These are phyloP conservation scores for Vigna reflexopilosa DNA, from an alignment of 306 rosid genomes.

Conservation along the genomic window DNA sequence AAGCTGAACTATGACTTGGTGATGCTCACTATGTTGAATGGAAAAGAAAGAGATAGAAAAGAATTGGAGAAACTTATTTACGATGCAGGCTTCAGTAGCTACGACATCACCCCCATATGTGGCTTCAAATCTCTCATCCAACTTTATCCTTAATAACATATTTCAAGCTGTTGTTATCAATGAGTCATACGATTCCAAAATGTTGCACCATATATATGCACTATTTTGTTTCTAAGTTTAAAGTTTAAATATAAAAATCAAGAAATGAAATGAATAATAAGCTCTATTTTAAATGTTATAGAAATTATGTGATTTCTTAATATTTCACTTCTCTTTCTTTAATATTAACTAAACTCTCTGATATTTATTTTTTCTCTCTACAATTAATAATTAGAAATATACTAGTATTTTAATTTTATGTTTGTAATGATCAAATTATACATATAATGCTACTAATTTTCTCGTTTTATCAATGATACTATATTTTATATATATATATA, in stretches of 20 bases:
- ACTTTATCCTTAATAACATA: slow-evolving; percentile 51
- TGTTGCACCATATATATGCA: background rate
- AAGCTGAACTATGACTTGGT: slow-evolving; percentile 56
- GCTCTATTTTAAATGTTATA: background rate
- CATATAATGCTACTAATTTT: no score
- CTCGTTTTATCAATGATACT: no score
- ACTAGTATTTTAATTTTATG: no score
- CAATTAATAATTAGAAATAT: no score
- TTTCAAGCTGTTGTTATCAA: background rate
- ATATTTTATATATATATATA: no score
- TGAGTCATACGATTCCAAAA: background rate
- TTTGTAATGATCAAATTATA: no score
- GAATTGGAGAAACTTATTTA: slow-evolving; percentile 63
- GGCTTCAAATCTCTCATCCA: slow-evolving; percentile 66
- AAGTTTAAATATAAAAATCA: no score
- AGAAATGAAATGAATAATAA: background rate
- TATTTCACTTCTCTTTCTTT: background rate
- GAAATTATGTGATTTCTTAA: background rate
- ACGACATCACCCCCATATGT: slow-evolving; percentile 48
- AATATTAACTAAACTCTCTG: background rate
- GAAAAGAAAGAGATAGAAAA: slow-evolving; percentile 51
- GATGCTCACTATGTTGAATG: slow-evolving; percentile 53
- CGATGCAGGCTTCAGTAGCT: slow-evolving; percentile 59
- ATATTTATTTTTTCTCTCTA: no score
- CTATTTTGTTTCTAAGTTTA: background rate